These are phyloP conservation scores for Penicillium sp. DNA, from an alignment of 2,329 filamentous ascomycete species.

Conservation along the genomic window DNA sequence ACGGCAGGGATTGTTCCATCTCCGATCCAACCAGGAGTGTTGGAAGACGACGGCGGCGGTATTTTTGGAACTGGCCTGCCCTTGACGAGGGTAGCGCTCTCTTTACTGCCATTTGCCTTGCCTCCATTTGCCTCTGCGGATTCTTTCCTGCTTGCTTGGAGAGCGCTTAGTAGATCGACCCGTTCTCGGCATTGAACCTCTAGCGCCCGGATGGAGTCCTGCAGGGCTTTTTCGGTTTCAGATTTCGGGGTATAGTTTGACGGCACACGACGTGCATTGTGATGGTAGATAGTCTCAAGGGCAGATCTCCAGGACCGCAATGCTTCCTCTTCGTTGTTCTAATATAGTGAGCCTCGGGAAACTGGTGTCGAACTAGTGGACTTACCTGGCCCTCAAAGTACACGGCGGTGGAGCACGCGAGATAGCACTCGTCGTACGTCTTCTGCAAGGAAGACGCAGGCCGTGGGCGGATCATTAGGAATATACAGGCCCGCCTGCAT, in stretches of 20 bases:
- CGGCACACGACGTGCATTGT: constrained; percentile 73
- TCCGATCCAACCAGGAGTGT: constrained; percentile 65
- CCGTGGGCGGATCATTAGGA: constrained; percentile 55
- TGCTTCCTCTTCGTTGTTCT: constrained; percentile 91
- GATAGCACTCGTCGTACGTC: constrained; percentile 94
- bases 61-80: constrained; percentile 28
- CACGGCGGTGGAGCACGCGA: constrained; percentile 91
- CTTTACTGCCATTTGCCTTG: constrained; percentile 24
- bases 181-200: constrained; percentile 92
- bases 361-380: constrained; percentile 10
- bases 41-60: constrained; percentile 21
- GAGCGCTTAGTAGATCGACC: constrained; percentile 80
- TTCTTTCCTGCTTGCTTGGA: constrained; percentile 65
- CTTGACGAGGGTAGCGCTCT: constrained; percentile 27
- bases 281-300: constrained; percentile 83
- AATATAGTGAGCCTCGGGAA: constrained; percentile 21
- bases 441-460: constrained; percentile 79
- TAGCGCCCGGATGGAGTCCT: constrained; percentile 77
- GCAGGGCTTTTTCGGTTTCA: constrained; percentile 79
- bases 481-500: constrained; percentile 24
- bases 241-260: constrained; percentile 68
- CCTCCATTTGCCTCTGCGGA: constrained; percentile 23
- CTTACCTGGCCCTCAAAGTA: constrained; percentile 90
- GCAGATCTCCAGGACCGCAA: constrained; percentile 86
- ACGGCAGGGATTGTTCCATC: constrained; percentile 78